A percentile compares a stretch with the other conserved stretches of the same genome.
These are phyloP conservation scores for Collybia nuda DNA, from an alignment of 768 basidiomycete species.

Conservation along the genomic window DNA sequence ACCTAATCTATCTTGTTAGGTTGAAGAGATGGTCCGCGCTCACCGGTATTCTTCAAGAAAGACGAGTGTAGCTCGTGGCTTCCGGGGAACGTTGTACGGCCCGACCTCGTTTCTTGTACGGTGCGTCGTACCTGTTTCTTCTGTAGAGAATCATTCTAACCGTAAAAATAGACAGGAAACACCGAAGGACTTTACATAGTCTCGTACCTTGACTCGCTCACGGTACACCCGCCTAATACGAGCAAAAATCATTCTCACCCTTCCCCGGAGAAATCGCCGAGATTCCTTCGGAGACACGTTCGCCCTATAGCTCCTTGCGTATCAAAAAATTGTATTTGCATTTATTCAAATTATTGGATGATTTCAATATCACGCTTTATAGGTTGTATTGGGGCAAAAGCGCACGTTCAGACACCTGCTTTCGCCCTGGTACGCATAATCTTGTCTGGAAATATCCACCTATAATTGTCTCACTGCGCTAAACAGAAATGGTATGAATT, in stretches of 20 bases:
- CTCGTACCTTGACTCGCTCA: neutral
- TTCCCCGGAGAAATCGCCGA: neutral
- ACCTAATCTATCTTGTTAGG: neutral
- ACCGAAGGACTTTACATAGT: conserved; percentile 1
- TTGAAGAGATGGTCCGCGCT: neutral
- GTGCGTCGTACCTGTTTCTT: neutral
- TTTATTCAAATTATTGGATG: neutral
- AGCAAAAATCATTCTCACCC: conserved; percentile 2
- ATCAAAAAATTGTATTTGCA: neutral
- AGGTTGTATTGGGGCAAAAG: neutral
- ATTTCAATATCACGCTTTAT: neutral
- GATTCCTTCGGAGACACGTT: neutral
- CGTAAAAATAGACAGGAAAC: neutral
- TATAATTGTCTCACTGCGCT: too few relatives aligned
- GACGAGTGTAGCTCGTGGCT: neutral
- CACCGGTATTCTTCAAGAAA: neutral
- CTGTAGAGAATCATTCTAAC: neutral
- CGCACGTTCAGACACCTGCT: neutral
- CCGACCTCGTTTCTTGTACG: neutral
- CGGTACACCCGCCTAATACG: neutral
- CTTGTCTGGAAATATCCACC: too few relatives aligned
- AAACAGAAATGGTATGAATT: too few relatives aligned
- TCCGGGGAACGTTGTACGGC: neutral
- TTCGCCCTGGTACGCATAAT: neutral
- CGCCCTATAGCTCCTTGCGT: neutral